Base-by-base conservation (phyloP, 805 yeast genomes). In the Ogataea zsoltii region DNA sequence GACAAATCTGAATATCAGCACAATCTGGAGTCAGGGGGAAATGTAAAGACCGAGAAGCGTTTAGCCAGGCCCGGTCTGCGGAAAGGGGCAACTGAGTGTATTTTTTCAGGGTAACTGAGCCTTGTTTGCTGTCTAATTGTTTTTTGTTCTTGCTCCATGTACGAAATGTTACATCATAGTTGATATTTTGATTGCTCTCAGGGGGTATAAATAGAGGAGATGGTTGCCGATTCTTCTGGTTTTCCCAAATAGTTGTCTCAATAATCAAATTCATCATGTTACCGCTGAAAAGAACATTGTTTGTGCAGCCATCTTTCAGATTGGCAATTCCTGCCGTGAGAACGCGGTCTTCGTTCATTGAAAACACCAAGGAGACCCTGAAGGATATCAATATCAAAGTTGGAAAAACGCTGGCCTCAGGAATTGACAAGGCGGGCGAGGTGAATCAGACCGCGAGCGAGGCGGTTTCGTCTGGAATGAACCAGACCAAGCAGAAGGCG, bases 351-450 rank as follows among this genome's bases (percentile, higher is more conserved):
- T 31, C 44, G 9, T 40, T 44, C 14, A 49, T 53, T 14, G 60
- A 58, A 14, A 42, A 53, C 34, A 56, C 62, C 32, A 57, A 58
- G 44, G 65, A 59, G 28, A 52, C 51, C 6, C 46, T 59, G 34
- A 40, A 55, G 4, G 39, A 43, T 15, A 43, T 60, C 45, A 48
- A 48, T 33, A 13, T 51, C 46, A 70, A 68, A 54, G 67, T 70
- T n/a, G 76, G 75, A 7, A 63, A 71, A 48, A 65, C 62, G 7
- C 60, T 68, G 14, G 75, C 75, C n/a, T 63, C 61, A 16, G 71
- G 73, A 2, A 57, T 71, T 45, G 72, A 71, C 30, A 65, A 61
- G 33, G 70, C 72, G 16, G 72, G 60, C 51, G 49, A 61, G 7
- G 57, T 51, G 18, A 49, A 62, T 12, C 60, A 32, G 17, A 41